Evolutionary conservation across 1,284 basidiomycete genomes (phyloP), one percentile per base, ranked within the genome.

Genomic region (Rhizoctonia solani): DNA sequence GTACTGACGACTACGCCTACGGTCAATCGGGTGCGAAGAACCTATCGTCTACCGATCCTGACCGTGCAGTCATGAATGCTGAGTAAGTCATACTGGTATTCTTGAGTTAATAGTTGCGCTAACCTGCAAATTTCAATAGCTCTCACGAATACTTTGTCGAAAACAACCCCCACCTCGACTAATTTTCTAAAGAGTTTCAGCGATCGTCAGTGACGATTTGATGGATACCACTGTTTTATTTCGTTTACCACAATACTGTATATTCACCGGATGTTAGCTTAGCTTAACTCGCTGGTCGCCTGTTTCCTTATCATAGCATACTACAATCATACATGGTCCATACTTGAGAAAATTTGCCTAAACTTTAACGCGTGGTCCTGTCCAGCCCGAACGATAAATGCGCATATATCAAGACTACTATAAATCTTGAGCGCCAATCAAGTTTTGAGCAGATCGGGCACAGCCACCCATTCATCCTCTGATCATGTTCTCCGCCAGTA

Each of bases 1-100:
- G 68, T 32, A 68, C 68, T 4, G 30, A 49, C 6, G 68, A 68
- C 37, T 68, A 54, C 34, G 52, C 56, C 9, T 68, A 68, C 30
- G 59, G 68, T n/a, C 50, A 68, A 25, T 16, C 19, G n/a, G 53
- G 46, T 5, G 50, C 52, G 1, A 54, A 68, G 59, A 25, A 29
- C 11, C 39, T 68, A 13, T 50, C 68, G 3, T 34, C 37, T n/a
- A 25, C n/a, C 21, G 11, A 55, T 34, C 68, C 68, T 29, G 66
- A 67, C 66, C 23, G 30, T 14, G 54, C 44, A 8, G 42, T 58
- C 9, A 67, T 56, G 66, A 67, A 67, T 21, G 66, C 66, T 9
- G 66, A 67, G 61, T 66, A 52, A 66, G 61, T 66, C 11, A 2
- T 1, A 44, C 1, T 37, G n/a, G 13, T 52, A 13, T 6, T 23